Base-by-base conservation (phyloP, 345 rosid species). In the Citrus trifoliata region DNA sequence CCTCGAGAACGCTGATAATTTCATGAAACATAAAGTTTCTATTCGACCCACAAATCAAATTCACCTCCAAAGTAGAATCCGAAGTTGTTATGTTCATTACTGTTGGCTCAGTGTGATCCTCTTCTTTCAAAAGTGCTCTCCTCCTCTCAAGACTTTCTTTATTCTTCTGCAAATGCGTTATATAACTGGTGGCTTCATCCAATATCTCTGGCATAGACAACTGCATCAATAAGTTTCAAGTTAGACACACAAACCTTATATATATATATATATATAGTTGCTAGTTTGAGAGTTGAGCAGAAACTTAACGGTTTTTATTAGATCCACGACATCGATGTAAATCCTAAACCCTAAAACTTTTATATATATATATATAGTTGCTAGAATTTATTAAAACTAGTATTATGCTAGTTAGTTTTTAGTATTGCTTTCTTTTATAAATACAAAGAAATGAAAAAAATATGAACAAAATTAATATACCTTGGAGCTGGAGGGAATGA, bases 1-100 rank as follows among this genome's bases (percentile, higher is more conserved):
- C 84, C 35, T 86, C 60, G 24, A 86, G 82, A 38, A 79, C 67
- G n/a, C 56, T 74, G 18, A 81, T 81, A 13, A 74, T 61, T 25
- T 86, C 80, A 71, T 59, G 18, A 19, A 83, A 42, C 73, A 63
- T 66, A 69, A 83, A 77, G 28, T 73, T 77, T 48, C 48, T 53
- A 4, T 79, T 67, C 40, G 25, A 48, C 73, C 71, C 82, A 51
- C 80, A 64, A 6, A 79, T 61, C 40, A 86, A 48, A 37, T 73
- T 76, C 51, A 83, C 70, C 62, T 78, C 84, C 33, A 83, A 21
- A n/a, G 22, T 72, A 13, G 83, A 81, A 55, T 37, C 78, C 63
- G 56, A 73, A 22, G 46, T 80, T 55, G 24, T 24, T 18, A 86
- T 38, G 13, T 79, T 74, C 46, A 83, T 19, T 3, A 42, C 51